Evolutionary conservation across 257 asterid genomes (phyloP).

Genomic region (Fraxinus cuspidata): DNA sequence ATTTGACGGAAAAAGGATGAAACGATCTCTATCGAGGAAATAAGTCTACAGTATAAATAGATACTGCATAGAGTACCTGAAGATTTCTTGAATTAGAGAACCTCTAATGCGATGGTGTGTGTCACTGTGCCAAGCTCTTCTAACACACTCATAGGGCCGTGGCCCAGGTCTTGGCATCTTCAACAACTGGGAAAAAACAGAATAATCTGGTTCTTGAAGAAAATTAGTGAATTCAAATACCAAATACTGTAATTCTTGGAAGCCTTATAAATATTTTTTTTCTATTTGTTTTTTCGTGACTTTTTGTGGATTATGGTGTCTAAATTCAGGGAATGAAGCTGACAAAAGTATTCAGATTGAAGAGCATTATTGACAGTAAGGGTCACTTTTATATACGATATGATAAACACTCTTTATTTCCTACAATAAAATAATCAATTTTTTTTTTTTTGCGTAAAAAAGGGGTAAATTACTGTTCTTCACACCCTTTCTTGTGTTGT

Average conservation of each 20-base stretch:
- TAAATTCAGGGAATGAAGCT: conserved; percentile 26
- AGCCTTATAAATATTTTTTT: not conserved
- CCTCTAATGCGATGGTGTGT: conserved; percentile 89
- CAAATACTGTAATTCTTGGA: not conserved
- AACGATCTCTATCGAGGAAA: not conserved
- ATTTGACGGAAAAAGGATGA: not conserved
- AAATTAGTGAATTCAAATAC: not conserved
- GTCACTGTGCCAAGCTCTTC: conserved; percentile 98
- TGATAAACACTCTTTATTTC: not conserved
- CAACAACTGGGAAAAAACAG: conserved; percentile 6
- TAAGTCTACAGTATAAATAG: not conserved
- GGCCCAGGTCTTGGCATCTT: conserved; percentile 91
- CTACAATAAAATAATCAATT: not conserved
- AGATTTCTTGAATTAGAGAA: conserved; percentile 85
- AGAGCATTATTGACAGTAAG: conserved; percentile 14
- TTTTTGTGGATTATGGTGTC: conserved; percentile 17
- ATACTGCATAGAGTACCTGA: conserved; percentile 52
- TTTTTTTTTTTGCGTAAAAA: not conserved
- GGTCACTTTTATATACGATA: not conserved
- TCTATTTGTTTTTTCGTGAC: not conserved
- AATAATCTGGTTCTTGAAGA: not conserved
- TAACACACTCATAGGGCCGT: conserved; percentile 90
- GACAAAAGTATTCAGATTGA: not conserved
- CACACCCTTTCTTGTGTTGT: not conserved
- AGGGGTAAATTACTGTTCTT: not conserved